Evolutionary conservation across 2,329 filamentous ascomycete genomes (phyloP), one percentile per base, ranked within the genome.

Genomic region (Bipolaris sorokiniana): DNA sequence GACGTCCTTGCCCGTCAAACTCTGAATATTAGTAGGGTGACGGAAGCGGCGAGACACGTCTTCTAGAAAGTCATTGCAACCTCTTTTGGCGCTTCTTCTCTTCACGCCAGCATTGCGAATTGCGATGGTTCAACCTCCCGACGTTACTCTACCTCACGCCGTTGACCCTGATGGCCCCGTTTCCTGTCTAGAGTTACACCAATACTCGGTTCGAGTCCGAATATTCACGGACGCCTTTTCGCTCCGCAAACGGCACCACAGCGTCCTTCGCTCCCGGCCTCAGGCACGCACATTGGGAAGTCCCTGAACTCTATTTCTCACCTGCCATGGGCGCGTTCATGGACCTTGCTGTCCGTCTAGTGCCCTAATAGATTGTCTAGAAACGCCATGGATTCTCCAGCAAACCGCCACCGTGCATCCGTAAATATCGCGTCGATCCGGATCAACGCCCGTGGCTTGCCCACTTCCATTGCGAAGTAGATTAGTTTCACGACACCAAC

Each of bases 311-410:
- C 54, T 62, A 62, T 62, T 45, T 18, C 10, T 33, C 38, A 54
- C 28, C 37, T 58, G 18, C 49, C 22, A 58, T 54, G 50, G 56
- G 48, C 48, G 40, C 48, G 23, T 51, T 48, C n/a, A 38, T 46
- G 55, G 59, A 60, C 52, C 52, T 49, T 42, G 59, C 23, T 62
- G 64, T 46, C 42, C 33, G n/a, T 51, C 10, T 67, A 67, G 66
- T 55, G 63, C 42, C 40, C 33, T 41, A 45, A 51, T 45, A 64
- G 54, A 58, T 61, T 50, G 54, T 61, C 58, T 59, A 61, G 49
- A 38, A 63, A 51, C 62, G 56, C 59, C 59, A 57, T 58, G 47
- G 55, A 62, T 59, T 50, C 23, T 56, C 52, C 48, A 38, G 55
- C 28, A 55, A 55, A 54, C n/a, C 47, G 53, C 54, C 64, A 61